Conservation (phyloP, 257 asterid species). For the Solanum habrochaites region DNA sequence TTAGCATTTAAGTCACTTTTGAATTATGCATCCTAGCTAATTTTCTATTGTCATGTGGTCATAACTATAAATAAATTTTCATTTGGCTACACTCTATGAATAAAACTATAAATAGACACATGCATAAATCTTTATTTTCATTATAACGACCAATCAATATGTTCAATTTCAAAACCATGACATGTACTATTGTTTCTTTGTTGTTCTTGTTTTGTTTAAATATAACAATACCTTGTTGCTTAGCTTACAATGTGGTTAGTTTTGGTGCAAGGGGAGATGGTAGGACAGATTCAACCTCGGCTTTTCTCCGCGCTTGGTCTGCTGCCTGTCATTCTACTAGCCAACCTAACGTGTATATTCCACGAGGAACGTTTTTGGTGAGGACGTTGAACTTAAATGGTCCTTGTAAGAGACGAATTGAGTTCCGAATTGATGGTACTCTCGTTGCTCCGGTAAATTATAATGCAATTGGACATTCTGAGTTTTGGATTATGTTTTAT, state of each 20-base stretch:
- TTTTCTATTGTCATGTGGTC: neutral
- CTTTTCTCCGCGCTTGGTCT: slow-evolving; percentile 53
- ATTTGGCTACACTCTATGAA: neutral
- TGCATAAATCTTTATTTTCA: neutral
- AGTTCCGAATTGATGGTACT: slow-evolving; percentile 41
- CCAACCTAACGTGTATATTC: slow-evolving; percentile 47
- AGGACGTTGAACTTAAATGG: slow-evolving; percentile 33
- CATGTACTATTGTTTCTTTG: neutral
- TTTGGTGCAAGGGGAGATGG: slow-evolving; percentile 59
- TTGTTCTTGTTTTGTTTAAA: slow-evolving; percentile 2
- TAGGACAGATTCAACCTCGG: slow-evolving; percentile 44
- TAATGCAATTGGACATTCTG: slow-evolving; percentile 32
- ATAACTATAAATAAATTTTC: neutral
- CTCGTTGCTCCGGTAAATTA: slow-evolving; percentile 54
- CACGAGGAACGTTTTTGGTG: slow-evolving; percentile 42
- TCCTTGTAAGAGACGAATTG: slow-evolving; percentile 47
- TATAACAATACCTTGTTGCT: slow-evolving; percentile 4
- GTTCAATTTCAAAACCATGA: neutral
- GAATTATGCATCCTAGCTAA: neutral
- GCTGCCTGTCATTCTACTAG: slow-evolving; percentile 49
- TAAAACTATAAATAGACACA: neutral
- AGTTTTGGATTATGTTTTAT: slow-evolving; percentile 52
- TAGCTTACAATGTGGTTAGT: neutral
- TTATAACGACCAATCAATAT: neutral
- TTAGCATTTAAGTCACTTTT: neutral